These are phyloP conservation scores for Curvularia sp. DNA, from an alignment of 2,329 filamentous ascomycete species.

Conservation along the genomic window DNA sequence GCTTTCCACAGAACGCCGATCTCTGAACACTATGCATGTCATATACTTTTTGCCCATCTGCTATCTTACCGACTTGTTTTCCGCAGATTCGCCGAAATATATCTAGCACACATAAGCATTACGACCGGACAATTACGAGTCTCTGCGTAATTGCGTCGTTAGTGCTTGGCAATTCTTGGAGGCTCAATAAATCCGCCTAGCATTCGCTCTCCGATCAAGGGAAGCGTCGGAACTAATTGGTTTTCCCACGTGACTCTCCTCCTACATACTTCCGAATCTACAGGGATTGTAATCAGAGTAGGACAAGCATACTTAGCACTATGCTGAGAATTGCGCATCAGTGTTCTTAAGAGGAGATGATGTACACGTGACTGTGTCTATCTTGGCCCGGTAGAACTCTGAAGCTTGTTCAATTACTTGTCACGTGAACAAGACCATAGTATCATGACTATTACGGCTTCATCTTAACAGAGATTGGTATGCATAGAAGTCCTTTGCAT, in stretches of 20 bases:
- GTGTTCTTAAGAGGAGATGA: too few species aligned
- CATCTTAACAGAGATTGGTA: too few species aligned
- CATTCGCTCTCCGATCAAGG: neutral
- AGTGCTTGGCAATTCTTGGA: neutral
- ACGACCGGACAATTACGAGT: neutral
- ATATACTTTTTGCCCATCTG: neutral
- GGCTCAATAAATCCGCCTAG: neutral
- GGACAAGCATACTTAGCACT: too few species aligned
- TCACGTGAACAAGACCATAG: too few species aligned
- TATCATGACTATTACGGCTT: too few species aligned
- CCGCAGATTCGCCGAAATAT: neutral
- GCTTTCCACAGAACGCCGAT: neutral
- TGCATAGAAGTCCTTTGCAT: too few species aligned
- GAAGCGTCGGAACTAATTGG: neutral
- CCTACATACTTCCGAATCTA: neutral
- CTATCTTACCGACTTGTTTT: neutral
- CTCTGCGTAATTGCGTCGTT: neutral
- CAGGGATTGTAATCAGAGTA: too few species aligned
- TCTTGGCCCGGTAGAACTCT: too few species aligned
- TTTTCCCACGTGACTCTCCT: neutral
- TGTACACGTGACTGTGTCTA: too few species aligned
- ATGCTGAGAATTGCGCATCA: too few species aligned
- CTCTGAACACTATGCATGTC: neutral
- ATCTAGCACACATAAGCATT: neutral
- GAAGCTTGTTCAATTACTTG: too few species aligned